A percentile compares a stretch with the other conserved stretches of the same genome.
Evolutionary conservation across 1,139 yeast genomes (phyloP).

Genomic region (Casaregolazyma lundiana): DNA sequence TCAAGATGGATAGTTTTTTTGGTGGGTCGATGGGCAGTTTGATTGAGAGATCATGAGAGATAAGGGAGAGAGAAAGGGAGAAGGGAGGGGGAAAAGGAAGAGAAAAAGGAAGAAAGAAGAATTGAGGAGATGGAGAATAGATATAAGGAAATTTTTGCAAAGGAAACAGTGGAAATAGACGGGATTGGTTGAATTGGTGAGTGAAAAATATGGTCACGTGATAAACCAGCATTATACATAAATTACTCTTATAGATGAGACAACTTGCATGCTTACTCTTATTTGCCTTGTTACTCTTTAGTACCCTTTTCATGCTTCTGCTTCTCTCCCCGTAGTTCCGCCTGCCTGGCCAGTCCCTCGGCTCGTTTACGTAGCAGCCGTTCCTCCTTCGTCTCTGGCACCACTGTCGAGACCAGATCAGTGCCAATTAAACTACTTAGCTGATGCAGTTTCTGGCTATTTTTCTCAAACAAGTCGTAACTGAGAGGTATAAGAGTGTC

Average conservation of each 20-base stretch:
- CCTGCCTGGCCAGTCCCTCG: slow-evolving; percentile 57
- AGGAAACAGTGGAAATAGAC: not conserved
- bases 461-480: slow-evolving; percentile 58
- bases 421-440: slow-evolving; percentile 1
- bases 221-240: too few species aligned
- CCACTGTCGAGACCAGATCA: slow-evolving; percentile 6
- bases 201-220: too few species aligned
- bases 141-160: not conserved
- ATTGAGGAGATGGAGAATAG: not conserved
- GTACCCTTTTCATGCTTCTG: too few species aligned
- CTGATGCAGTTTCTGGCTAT: slow-evolving; percentile 47
- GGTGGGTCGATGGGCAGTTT: not conserved
- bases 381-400: slow-evolving; percentile 48
- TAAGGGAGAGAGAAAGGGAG: not conserved
- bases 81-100: not conserved
- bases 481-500: slow-evolving; percentile 42
- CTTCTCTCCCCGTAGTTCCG: too few species aligned
- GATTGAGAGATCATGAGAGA: not conserved
- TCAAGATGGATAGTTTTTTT: not conserved
- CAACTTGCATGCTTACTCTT: too few species aligned
- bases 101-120: not conserved
- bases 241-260: too few species aligned
- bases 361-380: slow-evolving; percentile 53
- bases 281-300: too few species aligned
- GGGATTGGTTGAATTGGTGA: not conserved